phyloP scores from a whole-genome alignment of 2,329 filamentous ascomycete species.

The Scedosporium minutisporum region DNA sequence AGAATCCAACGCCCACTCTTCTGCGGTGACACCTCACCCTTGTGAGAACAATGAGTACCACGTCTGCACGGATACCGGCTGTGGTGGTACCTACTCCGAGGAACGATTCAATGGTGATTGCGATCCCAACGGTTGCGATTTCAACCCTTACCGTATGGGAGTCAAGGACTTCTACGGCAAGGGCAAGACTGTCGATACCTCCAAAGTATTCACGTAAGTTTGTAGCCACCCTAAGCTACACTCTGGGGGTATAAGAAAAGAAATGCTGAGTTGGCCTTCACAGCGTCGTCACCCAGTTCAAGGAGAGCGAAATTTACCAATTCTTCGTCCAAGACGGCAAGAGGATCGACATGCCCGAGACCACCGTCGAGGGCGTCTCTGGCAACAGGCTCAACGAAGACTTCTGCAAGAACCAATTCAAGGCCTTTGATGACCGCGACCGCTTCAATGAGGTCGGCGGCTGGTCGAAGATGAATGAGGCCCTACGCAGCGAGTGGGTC shows the following conservation, averaged over 20 bases:
- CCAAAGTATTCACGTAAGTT: conserved; percentile 36
- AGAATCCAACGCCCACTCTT: conserved; percentile 45
- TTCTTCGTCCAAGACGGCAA: conserved; percentile 51
- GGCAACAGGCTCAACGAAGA: conserved; percentile 48
- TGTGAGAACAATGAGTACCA: conserved; percentile 35
- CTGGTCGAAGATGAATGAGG: conserved; percentile 42
- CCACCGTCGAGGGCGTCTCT: conserved; percentile 28
- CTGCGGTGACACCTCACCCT: conserved; percentile 47
- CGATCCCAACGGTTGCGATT: conserved; percentile 57
- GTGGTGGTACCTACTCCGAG: conserved; percentile 37
- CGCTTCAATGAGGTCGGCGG: conserved; percentile 47
- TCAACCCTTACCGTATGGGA: conserved; percentile 55
- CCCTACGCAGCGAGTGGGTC: conserved; percentile 49
- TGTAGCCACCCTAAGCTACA: no score
- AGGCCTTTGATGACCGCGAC: conserved; percentile 38
- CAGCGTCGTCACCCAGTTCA: conserved; percentile 52
- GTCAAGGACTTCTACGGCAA: conserved; percentile 50
- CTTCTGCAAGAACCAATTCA: conserved; percentile 49
- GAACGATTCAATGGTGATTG: conserved; percentile 48
- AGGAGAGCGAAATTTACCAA: conserved; percentile 35
- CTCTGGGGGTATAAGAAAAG: no score
- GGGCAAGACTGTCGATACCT: conserved; percentile 47
- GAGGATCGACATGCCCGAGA: conserved; percentile 36
- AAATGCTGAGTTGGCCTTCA: not conserved
- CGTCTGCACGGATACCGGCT: conserved; percentile 19